These are phyloP conservation scores for Ambrosia trifida DNA, from an alignment of 129 eudicot genomes.

Conservation along the genomic window DNA sequence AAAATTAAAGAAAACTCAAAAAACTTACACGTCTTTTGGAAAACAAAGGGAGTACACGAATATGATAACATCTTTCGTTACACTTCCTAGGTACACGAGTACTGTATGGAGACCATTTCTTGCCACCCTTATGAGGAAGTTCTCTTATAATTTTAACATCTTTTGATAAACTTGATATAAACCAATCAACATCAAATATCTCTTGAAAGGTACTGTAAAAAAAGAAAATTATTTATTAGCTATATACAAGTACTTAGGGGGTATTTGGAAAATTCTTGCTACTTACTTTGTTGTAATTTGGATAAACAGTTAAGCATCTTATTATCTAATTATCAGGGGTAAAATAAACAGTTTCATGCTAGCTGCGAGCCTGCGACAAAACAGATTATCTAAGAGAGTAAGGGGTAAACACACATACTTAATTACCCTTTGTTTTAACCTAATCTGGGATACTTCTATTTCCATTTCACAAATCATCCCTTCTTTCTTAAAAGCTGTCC, in stretches of 20 bases:
- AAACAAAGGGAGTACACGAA: conserved; percentile 71
- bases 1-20: not conserved
- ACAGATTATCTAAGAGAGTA: not conserved
- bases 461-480: not conserved
- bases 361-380: not conserved
- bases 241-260: not conserved
- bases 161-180: conserved; percentile 63
- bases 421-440: not conserved
- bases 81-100: conserved; percentile 96
- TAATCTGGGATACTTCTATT: not conserved
- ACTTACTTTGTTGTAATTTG: not conserved
- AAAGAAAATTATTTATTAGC: conserved; percentile 18
- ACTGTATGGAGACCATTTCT: conserved; percentile 59
- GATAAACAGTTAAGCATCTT: not conserved
- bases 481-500: not conserved
- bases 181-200: conserved; percentile 92
- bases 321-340: not conserved
- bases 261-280: not conserved
- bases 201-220: conserved; percentile 77
- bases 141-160: conserved; percentile 79
- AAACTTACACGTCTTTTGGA: conserved; percentile 73
- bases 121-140: conserved; percentile 73
- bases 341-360: conserved; percentile 4
- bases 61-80: conserved; percentile 68
- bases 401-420: not conserved